phyloP scores from a whole-genome alignment of 495 filamentous ascomycete genomes.

The Umbilicaria muhlenbergii region DNA sequence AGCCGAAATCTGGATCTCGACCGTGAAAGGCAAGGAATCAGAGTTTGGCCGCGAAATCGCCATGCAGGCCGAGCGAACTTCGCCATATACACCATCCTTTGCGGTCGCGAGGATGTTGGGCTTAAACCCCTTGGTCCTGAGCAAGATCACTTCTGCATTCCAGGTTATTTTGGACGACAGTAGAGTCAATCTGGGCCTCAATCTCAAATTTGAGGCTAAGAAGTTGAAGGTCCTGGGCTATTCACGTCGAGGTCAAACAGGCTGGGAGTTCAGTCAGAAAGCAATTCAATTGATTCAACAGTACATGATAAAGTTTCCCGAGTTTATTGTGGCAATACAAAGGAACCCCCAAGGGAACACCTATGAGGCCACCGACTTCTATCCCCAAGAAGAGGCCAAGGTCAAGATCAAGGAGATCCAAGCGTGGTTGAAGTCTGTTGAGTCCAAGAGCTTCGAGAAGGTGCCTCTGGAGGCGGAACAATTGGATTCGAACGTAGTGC shows the following conservation, averaged over 20 bases:
- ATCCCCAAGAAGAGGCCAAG: slow-evolving; percentile 47
- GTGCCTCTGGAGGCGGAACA: slow-evolving; percentile 93
- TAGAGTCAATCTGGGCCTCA: slow-evolving; percentile 79
- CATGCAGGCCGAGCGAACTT: slow-evolving; percentile 42
- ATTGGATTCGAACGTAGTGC: slow-evolving; percentile 79
- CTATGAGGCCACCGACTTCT: slow-evolving; percentile 78
- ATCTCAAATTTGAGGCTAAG: slow-evolving; percentile 89
- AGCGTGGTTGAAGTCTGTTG: slow-evolving; percentile 77
- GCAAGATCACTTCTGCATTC: slow-evolving; percentile 92
- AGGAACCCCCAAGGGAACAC: slow-evolving; percentile 55
- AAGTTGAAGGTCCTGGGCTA: slow-evolving; percentile 95
- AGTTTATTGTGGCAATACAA: slow-evolving; percentile 81
- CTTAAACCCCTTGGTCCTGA: slow-evolving; percentile 74
- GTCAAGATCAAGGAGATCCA: slow-evolving; percentile 72
- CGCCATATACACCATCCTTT: slow-evolving; percentile 72
- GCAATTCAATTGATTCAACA: slow-evolving; percentile 63
- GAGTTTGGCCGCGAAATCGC: slow-evolving; percentile 71
- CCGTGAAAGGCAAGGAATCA: slow-evolving; percentile 49
- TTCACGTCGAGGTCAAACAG: slow-evolving; percentile 63
- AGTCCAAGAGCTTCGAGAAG: slow-evolving; percentile 79
- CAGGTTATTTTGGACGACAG: slow-evolving; percentile 62
- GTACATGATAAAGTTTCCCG: slow-evolving; percentile 89
- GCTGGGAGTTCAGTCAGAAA: slow-evolving; percentile 91
- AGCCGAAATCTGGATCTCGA: slow-evolving; percentile 59
- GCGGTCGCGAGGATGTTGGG: slow-evolving; percentile 65